These are phyloP conservation scores for Epichloe uncinata DNA, from an alignment of 2,329 filamentous ascomycete species.

Conservation along the genomic window DNA sequence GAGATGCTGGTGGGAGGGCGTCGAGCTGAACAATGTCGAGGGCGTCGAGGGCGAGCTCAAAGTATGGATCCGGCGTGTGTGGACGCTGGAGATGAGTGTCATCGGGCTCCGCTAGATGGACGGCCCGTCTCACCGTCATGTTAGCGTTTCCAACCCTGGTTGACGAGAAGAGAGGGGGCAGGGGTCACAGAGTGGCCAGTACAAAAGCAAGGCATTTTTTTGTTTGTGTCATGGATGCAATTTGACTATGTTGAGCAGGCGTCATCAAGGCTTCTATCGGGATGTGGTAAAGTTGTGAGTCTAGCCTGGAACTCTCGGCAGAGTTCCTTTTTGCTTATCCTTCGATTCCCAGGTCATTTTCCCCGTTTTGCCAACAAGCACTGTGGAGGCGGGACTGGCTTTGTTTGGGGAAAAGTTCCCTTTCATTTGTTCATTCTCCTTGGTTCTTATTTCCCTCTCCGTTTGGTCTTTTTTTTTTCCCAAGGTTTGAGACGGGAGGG, in stretches of 20 bases:
- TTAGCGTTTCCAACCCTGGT: background rate
- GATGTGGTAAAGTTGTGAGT: background rate
- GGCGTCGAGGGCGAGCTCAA: constrained; percentile 87
- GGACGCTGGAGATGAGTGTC: constrained; percentile 97
- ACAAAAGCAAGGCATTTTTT: constrained; percentile 2
- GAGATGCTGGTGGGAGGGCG: constrained; percentile 97
- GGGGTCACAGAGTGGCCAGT: background rate
- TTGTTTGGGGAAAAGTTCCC: background rate
- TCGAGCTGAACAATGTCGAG: constrained; percentile 79
- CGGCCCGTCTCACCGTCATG: background rate
- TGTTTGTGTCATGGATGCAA: background rate
- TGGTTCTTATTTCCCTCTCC: no score
- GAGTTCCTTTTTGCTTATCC: background rate
- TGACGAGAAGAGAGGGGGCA: background rate
- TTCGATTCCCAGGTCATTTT: no score
- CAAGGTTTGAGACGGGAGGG: no score
- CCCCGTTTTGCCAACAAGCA: no score
- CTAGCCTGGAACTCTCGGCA: background rate
- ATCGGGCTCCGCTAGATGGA: constrained; percentile 58
- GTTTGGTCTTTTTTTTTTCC: no score
- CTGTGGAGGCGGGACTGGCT: background rate
- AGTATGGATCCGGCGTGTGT: constrained; percentile 95
- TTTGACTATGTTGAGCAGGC: constrained; percentile 7
- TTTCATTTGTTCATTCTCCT: background rate
- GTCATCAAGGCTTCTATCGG: constrained; percentile 4